phyloP scores from a whole-genome alignment of 176 grass and related monocot genomes.

The Avena atlantica region DNA sequence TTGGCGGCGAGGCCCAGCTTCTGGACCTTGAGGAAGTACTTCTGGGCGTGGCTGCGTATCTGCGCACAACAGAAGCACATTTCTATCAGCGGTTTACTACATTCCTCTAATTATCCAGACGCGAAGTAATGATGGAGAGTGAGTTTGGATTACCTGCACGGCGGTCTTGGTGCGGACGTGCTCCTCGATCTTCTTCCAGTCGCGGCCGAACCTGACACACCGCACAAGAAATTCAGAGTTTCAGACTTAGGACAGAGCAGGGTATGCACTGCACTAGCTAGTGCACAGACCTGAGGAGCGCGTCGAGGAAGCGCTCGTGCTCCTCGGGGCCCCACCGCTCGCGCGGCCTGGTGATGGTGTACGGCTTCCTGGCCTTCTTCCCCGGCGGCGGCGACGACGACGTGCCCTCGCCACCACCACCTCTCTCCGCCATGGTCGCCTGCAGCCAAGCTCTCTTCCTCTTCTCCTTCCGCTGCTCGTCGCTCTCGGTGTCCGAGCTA shows the following conservation, averaged over 20 bases:
- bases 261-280: background rate
- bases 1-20: conserved; percentile 72
- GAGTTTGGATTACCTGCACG: conserved; percentile 55
- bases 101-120: no score
- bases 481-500: background rate
- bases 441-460: background rate
- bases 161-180: conserved; percentile 88
- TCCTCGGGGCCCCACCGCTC: conserved; percentile 83
- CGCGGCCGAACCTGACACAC: conserved; percentile 70
- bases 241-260: no score
- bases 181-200: conserved; percentile 98
- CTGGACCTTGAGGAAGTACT: conserved; percentile 95
- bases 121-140: no score
- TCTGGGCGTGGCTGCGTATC: conserved; percentile 96
- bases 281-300: conserved; percentile 78
- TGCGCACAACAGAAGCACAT: background rate
- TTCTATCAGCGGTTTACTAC: no score
- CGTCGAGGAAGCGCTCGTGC: conserved; percentile 93
- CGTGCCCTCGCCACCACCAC: background rate
- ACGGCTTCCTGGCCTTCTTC: conserved; percentile 88
- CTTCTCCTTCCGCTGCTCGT: background rate
- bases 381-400: conserved; percentile 2
- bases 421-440: conserved; percentile 2
- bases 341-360: conserved; percentile 77
- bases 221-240: background rate